phyloP scores from a whole-genome alignment of 2,329 filamentous ascomycete genomes.

The Balansia obtecta region DNA sequence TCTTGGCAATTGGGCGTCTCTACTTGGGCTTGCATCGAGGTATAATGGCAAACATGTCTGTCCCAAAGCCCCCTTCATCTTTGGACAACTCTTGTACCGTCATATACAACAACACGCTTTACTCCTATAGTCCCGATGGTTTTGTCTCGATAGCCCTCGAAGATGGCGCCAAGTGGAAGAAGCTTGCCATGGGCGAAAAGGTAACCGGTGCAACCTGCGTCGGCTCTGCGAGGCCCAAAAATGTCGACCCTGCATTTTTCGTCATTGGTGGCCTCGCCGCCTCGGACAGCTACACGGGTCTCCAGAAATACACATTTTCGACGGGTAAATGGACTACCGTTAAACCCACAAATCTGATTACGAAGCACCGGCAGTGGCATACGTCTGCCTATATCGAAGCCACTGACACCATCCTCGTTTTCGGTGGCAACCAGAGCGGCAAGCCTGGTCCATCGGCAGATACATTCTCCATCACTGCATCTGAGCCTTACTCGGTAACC shows the following conservation, averaged over 20 bases:
- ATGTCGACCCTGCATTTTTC: conserved; percentile 53
- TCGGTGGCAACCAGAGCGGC: conserved; percentile 60
- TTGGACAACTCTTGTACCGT: conserved; percentile 72
- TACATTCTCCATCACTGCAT: conserved; percentile 62
- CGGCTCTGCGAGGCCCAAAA: conserved; percentile 48
- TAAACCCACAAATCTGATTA: conserved; percentile 31
- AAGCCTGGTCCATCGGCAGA: conserved; percentile 47
- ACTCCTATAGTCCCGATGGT: conserved; percentile 62
- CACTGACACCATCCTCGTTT: conserved; percentile 63
- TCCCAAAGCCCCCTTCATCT: conserved; percentile 56
- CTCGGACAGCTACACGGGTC: conserved; percentile 50
- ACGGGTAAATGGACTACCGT: conserved; percentile 41
- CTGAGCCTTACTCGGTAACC: conserved; percentile 49
- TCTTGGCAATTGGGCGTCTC: background rate
- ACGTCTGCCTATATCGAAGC: conserved; percentile 61
- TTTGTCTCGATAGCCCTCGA: conserved; percentile 64
- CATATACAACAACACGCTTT: conserved; percentile 70
- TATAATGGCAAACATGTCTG: conserved; percentile 43
- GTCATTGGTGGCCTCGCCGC: conserved; percentile 61
- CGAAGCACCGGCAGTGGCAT: conserved; percentile 62
- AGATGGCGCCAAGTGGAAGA: conserved; percentile 59
- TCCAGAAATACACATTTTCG: conserved; percentile 55
- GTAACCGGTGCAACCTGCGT: conserved; percentile 72
- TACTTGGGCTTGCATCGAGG: conserved; percentile 1
- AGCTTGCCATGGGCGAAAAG: conserved; percentile 50